Base-by-base conservation (phyloP, 257 asterid genomes). In the Mitragyna speciosa region DNA sequence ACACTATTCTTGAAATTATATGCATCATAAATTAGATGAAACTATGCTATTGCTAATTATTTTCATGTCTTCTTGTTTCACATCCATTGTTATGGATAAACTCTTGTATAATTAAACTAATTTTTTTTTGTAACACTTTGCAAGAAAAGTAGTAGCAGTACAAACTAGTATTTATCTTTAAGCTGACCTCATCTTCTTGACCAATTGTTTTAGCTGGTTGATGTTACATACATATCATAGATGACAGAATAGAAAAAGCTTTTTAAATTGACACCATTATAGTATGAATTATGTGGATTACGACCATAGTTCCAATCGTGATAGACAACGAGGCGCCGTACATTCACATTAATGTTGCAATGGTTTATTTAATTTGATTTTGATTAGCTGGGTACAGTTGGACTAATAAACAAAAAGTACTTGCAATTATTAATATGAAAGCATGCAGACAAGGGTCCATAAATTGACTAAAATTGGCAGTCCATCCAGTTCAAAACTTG, bases 361-460 rank as follows among this genome's bases (percentile, higher is more conserved):
- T 58, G 28, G 22, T 24, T 1, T 58, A 58, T 19, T 6, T 19
- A 56, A 64, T 36, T 36, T 36, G 4, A 15, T 66, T 66, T 66
- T 31, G 71, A 31, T 66, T 66, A 66, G 71, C 71, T 66, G 71
- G 71, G 33, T 66, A 31, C 71, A 33, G 71, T 15, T 15, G 41
- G 11, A 54, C n/a, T 7, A 59, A 7, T n/a, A 59, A 9, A 10
- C 31, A 59, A 59, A 59, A 59, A 22, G 7, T 22, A 47, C 12
- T 7, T 24, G 66, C 30, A 59, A 24, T 22, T 59, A 4, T 59
- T n/a, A 17, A 59, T 59, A 24, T 59, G 66, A 59, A 22, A n/a
- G 30, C 66, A 59, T n/a, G 66, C 66, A 11, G 7, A 64, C 20
- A 64, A 28, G 39, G 39, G 69, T 12, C 69, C 12, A 0, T 19